phyloP scores from a whole-genome alignment of 2,329 filamentous ascomycete species.

The Epichloe sibirici region DNA sequence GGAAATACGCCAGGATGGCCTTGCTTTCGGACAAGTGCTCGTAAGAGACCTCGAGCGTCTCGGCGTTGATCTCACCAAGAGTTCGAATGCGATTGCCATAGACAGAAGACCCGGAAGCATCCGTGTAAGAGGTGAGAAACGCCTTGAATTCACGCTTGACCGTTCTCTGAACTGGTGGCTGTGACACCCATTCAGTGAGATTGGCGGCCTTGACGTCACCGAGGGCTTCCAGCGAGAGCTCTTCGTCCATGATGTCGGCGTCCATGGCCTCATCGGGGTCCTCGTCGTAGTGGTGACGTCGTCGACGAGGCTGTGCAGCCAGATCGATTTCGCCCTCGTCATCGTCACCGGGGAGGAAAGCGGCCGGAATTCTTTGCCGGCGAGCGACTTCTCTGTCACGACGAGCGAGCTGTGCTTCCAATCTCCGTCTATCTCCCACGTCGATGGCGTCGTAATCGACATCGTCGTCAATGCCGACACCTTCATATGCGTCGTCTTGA shows the following conservation, averaged over 20 bases:
- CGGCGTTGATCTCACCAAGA: constrained; percentile 93
- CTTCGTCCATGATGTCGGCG: constrained; percentile 89
- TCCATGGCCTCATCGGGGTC: constrained; percentile 86
- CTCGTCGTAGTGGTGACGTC: constrained; percentile 86
- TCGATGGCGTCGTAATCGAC: constrained; percentile 62
- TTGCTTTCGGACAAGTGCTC: constrained; percentile 83
- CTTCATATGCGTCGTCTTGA: constrained; percentile 58
- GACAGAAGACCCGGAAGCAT: constrained; percentile 78
- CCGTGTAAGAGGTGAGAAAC: constrained; percentile 92
- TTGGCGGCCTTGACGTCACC: constrained; percentile 88
- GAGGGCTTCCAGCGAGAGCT: constrained; percentile 81
- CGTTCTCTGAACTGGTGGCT: constrained; percentile 78
- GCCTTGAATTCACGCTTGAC: constrained; percentile 96
- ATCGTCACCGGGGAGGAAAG: constrained; percentile 69
- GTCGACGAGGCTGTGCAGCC: constrained; percentile 70
- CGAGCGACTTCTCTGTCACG: constrained; percentile 62
- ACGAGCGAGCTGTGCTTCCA: constrained; percentile 62
- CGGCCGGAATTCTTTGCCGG: constrained; percentile 54
- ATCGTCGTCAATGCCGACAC: constrained; percentile 64
- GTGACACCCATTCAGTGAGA: constrained; percentile 88
- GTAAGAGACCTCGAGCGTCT: constrained; percentile 92
- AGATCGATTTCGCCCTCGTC: constrained; percentile 78
- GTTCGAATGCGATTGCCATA: constrained; percentile 91
- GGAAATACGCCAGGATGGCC: constrained; percentile 87
- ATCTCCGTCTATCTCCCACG: constrained; percentile 50